Base-by-base conservation (phyloP, 768 basidiomycete species). In the Tremella yokohamensis region DNA sequence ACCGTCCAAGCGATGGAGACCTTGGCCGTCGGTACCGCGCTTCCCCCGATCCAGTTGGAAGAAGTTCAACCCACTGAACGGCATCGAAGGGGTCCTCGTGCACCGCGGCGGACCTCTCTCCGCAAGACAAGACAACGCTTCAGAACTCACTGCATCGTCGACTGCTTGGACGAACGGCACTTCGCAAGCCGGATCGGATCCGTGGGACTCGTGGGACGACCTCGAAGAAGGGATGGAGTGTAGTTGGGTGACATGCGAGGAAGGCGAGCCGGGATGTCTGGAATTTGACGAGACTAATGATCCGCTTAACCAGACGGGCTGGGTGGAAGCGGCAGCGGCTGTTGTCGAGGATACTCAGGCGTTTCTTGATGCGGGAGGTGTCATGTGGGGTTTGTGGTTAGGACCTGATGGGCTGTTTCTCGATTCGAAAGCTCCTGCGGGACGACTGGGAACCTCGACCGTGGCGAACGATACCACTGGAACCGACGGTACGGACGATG, bases 261-360 rank as follows among this genome's bases (percentile, higher is more conserved):
- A 45, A 16, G 42, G 22, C 22, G 42, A 45, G n/a, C 42, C 42
- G 42, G 42, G 22, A 18, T 45, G 42, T 16, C n/a, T 45, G 6
- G 42, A 45, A 45, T 45, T 18, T 45, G 42, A 45, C 42, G 42
- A 45, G n/a, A 45, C 42, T 16, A 22, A 45, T 45, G 42, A 45
- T 45, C 42, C 22, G 4, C 42, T 45, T 16, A 8, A 45, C 7
- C 42, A 4, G 29, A 34, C 11, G 42, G 15, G 42, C n/a, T 22
- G 22, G 42, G 22, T 45, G 42, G 7, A 45, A n/a, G n/a, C n/a
- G 42, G 42, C 22, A 4, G 6, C 42, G 42, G 22, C 22, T 4
- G 42, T 45, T 8, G 42, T 45, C 7, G n/a, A 45, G 42, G 42
- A 45, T 8, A n/a, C n/a, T n/a, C n/a, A 22, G 42, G 42, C n/a